These are phyloP conservation scores for Psilocybe sp. DNA, from an alignment of 768 basidiomycete genomes.

Conservation along the genomic window DNA sequence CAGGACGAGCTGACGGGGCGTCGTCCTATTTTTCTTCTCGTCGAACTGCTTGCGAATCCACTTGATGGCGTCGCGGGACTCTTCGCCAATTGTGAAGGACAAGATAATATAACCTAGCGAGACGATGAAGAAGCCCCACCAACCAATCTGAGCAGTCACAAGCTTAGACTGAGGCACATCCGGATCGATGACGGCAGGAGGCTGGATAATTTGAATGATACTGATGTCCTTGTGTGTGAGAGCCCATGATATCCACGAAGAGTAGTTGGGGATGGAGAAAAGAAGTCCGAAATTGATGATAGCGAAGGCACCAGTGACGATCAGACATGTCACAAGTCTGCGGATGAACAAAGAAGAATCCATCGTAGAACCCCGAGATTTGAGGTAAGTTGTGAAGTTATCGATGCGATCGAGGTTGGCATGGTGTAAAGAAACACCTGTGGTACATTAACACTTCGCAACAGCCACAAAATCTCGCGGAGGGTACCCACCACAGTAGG, in stretches of 20 bases:
- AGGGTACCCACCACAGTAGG: conserved; percentile 37
- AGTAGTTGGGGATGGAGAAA: conserved; percentile 26
- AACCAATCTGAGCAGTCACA: conserved; percentile 24
- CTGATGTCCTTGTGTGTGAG: conserved; percentile 41
- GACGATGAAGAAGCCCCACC: conserved; percentile 39
- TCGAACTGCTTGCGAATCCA: conserved; percentile 25
- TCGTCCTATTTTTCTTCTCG: neutral
- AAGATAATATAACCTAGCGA: conserved; percentile 38
- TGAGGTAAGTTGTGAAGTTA: conserved; percentile 30
- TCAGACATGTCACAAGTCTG: conserved; percentile 45
- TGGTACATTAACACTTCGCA: neutral
- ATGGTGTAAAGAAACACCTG: conserved; percentile 35
- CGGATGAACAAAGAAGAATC: conserved; percentile 52
- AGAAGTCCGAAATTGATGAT: conserved; percentile 35
- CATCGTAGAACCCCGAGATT: conserved; percentile 35
- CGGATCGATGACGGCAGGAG: conserved; percentile 2
- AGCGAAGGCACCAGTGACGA: conserved; percentile 42
- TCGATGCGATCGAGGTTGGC: conserved; percentile 20
- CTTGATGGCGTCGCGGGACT: conserved; percentile 29
- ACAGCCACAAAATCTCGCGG: neutral
- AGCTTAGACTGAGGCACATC: conserved; percentile 16
- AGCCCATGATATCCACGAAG: conserved; percentile 45
- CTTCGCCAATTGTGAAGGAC: conserved; percentile 35
- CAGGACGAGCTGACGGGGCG: conserved; percentile 3
- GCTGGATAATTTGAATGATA: conserved; percentile 30